Percentiles rank a stretch among this genome's conserved stretches.
Conservation (phyloP, 495 filamentous ascomycete genomes). For the Neurospora sp. region DNA sequence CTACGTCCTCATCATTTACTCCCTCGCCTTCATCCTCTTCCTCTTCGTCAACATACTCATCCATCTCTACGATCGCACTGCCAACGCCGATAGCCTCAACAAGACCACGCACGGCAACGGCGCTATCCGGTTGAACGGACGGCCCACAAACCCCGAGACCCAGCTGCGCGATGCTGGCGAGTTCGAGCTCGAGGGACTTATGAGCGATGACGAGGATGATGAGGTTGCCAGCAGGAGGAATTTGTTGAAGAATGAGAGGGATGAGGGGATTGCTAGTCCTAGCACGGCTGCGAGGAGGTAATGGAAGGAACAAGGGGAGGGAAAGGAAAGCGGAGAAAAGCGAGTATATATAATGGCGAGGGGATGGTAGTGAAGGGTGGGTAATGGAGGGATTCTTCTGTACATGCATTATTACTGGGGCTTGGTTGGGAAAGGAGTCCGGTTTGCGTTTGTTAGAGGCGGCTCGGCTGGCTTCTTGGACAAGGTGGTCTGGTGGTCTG, state of each 20-base stretch:
- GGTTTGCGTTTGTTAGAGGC: neutral
- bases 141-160: conserved; percentile 37
- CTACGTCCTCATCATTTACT: conserved; percentile 85
- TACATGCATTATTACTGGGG: neutral
- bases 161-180: conserved; percentile 67
- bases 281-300: conserved; percentile 27
- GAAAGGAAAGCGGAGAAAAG: neutral
- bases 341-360: neutral
- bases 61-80: conserved; percentile 61
- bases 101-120: conserved; percentile 12
- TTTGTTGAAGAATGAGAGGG: conserved; percentile 22
- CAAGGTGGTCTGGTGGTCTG: neutral
- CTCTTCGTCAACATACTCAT: conserved; percentile 80
- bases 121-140: conserved; percentile 41
- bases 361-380: neutral
- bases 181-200: conserved; percentile 83
- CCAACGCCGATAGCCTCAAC: conserved; percentile 15
- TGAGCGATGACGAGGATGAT: conserved; percentile 69
- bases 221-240: conserved; percentile 31
- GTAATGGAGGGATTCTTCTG: neutral
- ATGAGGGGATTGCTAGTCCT: conserved; percentile 23
- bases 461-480: neutral
- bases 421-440: neutral
- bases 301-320: neutral
- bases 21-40: conserved; percentile 81